Evolutionary conservation across 2,329 filamentous ascomycete species (phyloP), one percentile per base, ranked within the genome.

Genomic region (Xylaria sp.): DNA sequence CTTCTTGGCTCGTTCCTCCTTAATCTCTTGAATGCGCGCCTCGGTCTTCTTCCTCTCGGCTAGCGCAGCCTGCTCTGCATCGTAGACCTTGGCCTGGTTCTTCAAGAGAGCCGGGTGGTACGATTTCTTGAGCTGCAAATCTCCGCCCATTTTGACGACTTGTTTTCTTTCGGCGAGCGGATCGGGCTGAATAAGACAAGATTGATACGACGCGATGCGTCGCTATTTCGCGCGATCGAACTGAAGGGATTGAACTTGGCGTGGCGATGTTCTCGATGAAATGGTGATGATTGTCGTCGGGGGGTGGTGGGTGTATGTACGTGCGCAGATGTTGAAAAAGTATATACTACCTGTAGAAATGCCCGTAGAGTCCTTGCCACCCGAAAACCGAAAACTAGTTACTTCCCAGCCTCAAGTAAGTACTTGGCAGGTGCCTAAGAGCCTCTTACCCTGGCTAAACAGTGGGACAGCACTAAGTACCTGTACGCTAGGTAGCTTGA

Each of bases 41-140:
- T 97, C 93, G 45, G 94, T 97, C 73, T 92, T 91, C 80, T 98
- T 98, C 81, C 96, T 91, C 85, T 99, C 96, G 61, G 96, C 93
- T 13, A 99, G 89, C 3, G 95, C 96, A 73, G 93, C 93, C 79
- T 74, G 69, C 52, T 74, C 72, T 4, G 97, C 93, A 70, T 95
- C 90, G 89, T 93, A 97, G 73, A 97, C 94, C 79, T 89, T 89
- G 80, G 89, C 89, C 84, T 97, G 96, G 81, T 99, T 99, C 83
- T 91, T 92, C 82, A 94, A 89, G 72, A 97, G 87, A 75, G 90
- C 89, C 68, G 96, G 95, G 82, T 99, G 95, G 90, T 95, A 99
- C 85, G 93, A 92, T 82, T 94, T 93, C 83, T 97, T 97, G 75
- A 97, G 83, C 78, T 98, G 97, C 77, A 99, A 88, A 86, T 98